Base-by-base conservation (phyloP, 345 rosid species). In the Hirschfeldia incana region DNA sequence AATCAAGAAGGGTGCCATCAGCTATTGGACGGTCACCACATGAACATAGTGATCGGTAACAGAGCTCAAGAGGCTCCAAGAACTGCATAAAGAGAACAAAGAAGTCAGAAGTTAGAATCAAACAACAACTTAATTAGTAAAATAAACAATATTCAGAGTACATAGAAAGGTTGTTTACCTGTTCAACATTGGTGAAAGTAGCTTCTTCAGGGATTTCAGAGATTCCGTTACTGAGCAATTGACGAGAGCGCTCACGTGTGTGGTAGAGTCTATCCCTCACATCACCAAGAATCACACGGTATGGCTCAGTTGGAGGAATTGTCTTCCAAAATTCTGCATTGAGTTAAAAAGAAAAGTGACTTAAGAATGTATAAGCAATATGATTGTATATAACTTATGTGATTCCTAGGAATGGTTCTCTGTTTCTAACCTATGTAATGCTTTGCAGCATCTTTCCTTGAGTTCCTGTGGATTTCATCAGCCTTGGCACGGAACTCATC, bases 1-100 rank as follows among this genome's bases (percentile, higher is more conserved):
- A 93, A 85, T 96, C 99, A 28, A 96, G 99, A 79, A 96, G 99
- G 88, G 88, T 93, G 65, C 99, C 99, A 79, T 96, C 99, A 69
- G 99, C 98, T 79, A 96, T 93, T 53, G 98, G 69, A 6, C 87
- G 91, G 84, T 96, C 99, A 77, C 99, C 99, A 46, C 97, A 90
- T 46, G 88, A 71, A 74, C 97, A 96, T 29, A 93, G 94, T 7
- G 99, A 96, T 69, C 94, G 85, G 84, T 93, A 96, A 75, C 97
- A 92, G 68, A 93, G 94, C 81, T 93, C 99, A 66, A 96, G 97
- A 51, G 99, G 99, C 75, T 93, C 97, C 92, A 96, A 82, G 87
- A 96, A 89, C 99, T 93, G 82, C 77, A 61, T 11, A 53, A 71
- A 58, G 58, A 75, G 65, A 75, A 62, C 5, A 51, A 62, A 26